Conservation (phyloP, 192 early-diverging fungal species). For the Podila verticillata region DNA sequence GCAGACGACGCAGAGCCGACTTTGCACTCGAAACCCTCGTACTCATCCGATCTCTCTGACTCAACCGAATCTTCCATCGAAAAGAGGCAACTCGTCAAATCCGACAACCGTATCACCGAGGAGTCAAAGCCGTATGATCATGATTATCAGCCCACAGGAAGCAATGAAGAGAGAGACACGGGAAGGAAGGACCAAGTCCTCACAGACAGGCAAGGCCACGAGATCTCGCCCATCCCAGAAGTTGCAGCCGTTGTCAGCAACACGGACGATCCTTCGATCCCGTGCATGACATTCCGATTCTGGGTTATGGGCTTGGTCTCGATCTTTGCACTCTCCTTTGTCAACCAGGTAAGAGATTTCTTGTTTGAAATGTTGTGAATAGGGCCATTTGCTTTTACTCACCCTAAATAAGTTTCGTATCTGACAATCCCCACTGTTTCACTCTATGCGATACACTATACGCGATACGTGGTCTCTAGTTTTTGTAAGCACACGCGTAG, state of each 20-base stretch:
- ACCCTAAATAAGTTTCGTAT: no score
- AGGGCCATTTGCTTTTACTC: no score
- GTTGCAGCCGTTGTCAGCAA: conserved; percentile 55
- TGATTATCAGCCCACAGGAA: background rate
- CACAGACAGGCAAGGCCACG: conserved; percentile 14
- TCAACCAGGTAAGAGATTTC: conserved; percentile 54
- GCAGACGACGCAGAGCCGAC: background rate
- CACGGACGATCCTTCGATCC: conserved; percentile 59
- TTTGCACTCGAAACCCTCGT: background rate
- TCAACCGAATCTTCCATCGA: background rate
- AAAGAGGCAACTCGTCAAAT: background rate
- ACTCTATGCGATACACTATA: background rate
- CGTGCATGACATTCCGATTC: conserved; percentile 64
- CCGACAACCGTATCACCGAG: background rate
- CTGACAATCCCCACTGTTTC: no score
- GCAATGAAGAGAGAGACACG: background rate
- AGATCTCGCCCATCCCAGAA: conserved; percentile 54
- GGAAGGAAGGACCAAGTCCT: background rate
- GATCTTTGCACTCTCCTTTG: conserved; percentile 48
- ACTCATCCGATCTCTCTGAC: background rate
- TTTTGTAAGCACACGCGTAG: conserved; percentile 18
- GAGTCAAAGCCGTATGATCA: background rate
- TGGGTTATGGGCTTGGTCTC: conserved; percentile 57
- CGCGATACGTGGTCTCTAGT: conserved; percentile 1
- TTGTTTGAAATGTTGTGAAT: background rate